phyloP scores from a whole-genome alignment of 2,329 filamentous ascomycete species.

The Ophiostoma ips region DNA sequence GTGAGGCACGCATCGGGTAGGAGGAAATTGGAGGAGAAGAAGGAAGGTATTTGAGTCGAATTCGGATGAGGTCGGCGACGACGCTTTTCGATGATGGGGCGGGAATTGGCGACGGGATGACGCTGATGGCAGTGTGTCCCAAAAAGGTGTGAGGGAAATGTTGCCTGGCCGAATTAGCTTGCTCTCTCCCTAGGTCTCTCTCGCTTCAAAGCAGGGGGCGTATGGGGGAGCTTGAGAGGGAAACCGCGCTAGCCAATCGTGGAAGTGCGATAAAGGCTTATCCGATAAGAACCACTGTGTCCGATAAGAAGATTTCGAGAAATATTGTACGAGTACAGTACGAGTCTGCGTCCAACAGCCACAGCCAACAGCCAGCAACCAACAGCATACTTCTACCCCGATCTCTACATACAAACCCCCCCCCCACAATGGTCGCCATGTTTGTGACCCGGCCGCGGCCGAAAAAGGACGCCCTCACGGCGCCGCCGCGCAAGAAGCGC shows the following conservation, averaged over 20 bases:
- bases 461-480: slow-evolving; percentile 38
- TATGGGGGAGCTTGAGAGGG: background rate
- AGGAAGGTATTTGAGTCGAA: background rate
- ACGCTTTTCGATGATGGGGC: background rate
- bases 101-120: background rate
- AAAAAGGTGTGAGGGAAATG: slow-evolving; percentile 7
- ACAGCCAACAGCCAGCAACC: background rate
- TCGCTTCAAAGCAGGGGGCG: no score
- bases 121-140: background rate
- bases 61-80: background rate
- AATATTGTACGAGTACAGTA: no score
- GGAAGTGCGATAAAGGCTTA: background rate
- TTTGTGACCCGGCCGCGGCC: slow-evolving; percentile 44
- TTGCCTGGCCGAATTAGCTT: background rate
- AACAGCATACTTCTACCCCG: no score
- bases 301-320: background rate
- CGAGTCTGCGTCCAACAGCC: no score
- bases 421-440: slow-evolving; percentile 5
- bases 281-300: background rate
- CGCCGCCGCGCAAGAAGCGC: slow-evolving; percentile 43
- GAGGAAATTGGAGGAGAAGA: background rate
- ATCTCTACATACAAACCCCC: background rate
- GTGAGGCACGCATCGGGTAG: slow-evolving; percentile 38
- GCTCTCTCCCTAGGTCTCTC: no score
- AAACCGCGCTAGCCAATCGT: background rate